Evolutionary conservation across 2,329 filamentous ascomycete genomes (phyloP), one percentile per base, ranked within the genome.

Genomic region (Dendryphion nanum): DNA sequence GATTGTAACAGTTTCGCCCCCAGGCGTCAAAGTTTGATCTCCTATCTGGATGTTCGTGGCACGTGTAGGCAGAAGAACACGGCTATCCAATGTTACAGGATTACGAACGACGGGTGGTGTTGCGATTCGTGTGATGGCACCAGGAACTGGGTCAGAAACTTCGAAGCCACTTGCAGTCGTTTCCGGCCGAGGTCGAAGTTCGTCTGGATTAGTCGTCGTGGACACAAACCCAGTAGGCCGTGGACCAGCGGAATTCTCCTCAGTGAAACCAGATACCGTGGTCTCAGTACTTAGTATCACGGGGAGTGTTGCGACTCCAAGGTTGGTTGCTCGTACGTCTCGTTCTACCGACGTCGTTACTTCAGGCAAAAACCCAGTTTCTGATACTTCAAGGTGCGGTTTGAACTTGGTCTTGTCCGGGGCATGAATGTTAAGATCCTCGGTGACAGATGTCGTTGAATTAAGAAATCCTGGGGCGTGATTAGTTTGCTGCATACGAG

Each of bases 1-100:
- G 29, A 49, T 28, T 4, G 41, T 44, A 13, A 35, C 41, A 4
- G 44, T 49, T 15, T 38, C 30, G 2, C 45, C 42, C 10, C 37
- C 39, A n/a, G 44, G 40, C 2, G 10, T 32, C 7, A 47, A 26
- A 3, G 41, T 49, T 4, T 32, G 20, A 6, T 24, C 21, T 2
- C 19, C 33, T 4, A 49, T 37, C 4, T 41, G 19, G 13, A 49
- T 30, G 10, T 18, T 35, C 4, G 43, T 46, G 3, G 35, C 21
- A 3, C 18, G 21, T 8, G 32, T 23, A 2, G 43, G 45, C 12
- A 15, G 20, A 4, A 44, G 24, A 7, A 30, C 38, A 2, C 33
- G 14, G n/a, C 21, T 30, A 4, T 28, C 30, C 28, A 29, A 14
- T 13, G 32, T 34, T 13, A 45, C 30, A 21, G 33, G 12, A 13